Conservation (phyloP, 1,284 basidiomycete species). For the Apiotrichum mycotoxinovorans region DNA sequence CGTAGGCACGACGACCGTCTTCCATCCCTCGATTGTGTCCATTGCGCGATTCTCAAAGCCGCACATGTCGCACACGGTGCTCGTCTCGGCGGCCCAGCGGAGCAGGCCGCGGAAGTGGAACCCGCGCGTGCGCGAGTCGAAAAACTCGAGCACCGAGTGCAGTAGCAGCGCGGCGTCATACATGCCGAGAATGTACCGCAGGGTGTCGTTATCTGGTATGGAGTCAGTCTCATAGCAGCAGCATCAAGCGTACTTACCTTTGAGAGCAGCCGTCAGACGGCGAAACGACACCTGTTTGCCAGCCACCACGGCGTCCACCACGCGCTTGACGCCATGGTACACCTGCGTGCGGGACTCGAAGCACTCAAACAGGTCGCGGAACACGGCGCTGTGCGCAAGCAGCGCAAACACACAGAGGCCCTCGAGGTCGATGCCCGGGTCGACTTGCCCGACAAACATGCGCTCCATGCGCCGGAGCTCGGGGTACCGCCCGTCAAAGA, state of each 20-base stretch:
- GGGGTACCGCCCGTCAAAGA: neutral
- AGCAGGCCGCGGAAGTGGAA: neutral
- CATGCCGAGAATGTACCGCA: neutral
- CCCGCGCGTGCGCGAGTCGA: neutral
- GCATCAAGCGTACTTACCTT: neutral
- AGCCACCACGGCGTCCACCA: neutral
- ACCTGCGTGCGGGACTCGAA: neutral
- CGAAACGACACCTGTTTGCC: neutral
- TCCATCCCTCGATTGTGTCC: no score
- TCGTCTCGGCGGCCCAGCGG: neutral
- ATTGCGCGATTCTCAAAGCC: no score
- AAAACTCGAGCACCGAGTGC: neutral
- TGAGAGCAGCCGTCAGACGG: neutral
- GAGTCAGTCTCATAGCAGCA: neutral
- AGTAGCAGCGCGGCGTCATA: neutral
- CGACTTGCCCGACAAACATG: neutral
- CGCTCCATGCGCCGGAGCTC: neutral
- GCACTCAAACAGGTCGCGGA: neutral
- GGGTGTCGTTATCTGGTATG: neutral
- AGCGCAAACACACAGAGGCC: neutral
- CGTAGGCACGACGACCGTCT: no score
- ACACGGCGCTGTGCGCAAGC: neutral
- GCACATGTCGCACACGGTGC: neutral
- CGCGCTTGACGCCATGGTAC: neutral
- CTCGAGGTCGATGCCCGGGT: neutral